Conservation (phyloP, 805 yeast species). For the Wickerhamiella spandovensis region DNA sequence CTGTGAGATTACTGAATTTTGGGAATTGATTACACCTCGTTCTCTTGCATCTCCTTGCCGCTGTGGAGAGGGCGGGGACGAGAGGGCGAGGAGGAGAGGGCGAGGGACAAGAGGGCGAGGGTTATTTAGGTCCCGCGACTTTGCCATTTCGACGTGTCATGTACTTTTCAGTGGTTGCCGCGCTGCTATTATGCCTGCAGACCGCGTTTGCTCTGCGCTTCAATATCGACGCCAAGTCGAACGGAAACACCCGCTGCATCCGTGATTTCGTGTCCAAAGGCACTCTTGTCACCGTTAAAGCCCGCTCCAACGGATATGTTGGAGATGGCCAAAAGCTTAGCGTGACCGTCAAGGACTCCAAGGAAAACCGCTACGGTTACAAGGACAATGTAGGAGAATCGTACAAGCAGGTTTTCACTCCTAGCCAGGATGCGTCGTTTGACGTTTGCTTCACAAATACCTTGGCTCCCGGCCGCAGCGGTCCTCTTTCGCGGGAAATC, state of each 20-base stretch:
- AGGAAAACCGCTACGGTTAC: constrained; percentile 76
- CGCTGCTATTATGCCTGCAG: constrained; percentile 9
- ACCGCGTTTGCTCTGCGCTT: constrained; percentile 21
- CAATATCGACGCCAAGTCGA: constrained; percentile 22
- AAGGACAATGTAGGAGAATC: constrained; percentile 64
- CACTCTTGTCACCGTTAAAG: constrained; percentile 75
- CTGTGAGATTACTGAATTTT: too few species aligned
- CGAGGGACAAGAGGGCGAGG: background rate
- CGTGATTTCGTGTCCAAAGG: constrained; percentile 83
- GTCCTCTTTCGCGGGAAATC: constrained; percentile 47
- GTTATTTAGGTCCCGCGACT: background rate
- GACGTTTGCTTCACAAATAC: constrained; percentile 83
- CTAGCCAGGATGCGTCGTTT: constrained; percentile 69
- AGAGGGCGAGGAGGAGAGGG: background rate
- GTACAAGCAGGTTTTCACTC: constrained; percentile 67
- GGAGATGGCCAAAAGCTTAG: constrained; percentile 83
- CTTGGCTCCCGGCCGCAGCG: constrained; percentile 26
- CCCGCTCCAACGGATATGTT: constrained; percentile 54
- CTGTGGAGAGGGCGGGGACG: too few species aligned
- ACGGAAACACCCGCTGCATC: constrained; percentile 53
- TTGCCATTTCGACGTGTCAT: background rate
- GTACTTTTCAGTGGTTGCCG: background rate
- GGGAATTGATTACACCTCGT: too few species aligned
- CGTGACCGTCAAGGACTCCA: constrained; percentile 48
- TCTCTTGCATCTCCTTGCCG: too few species aligned